Evolutionary conservation across 345 rosid genomes (phyloP).

Genomic region (Gossypium anomalum): DNA sequence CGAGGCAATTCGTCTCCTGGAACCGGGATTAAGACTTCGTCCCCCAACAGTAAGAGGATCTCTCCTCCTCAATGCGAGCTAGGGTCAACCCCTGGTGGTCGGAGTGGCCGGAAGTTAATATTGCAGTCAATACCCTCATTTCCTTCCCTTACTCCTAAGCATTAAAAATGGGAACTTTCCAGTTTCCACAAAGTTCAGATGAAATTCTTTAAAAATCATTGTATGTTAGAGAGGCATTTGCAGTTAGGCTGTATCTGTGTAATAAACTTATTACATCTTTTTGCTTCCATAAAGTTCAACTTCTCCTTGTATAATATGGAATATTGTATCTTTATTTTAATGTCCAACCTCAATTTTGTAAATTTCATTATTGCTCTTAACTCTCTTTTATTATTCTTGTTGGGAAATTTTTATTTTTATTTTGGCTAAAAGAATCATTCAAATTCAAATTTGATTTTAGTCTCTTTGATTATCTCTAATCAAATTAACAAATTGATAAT

Average conservation of each 20-base stretch:
- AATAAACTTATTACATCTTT: constrained; percentile 25
- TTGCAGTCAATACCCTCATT: constrained; percentile 88
- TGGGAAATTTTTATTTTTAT: no score
- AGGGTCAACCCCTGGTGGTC: constrained; percentile 53
- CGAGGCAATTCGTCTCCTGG: constrained; percentile 40
- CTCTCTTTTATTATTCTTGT: background rate
- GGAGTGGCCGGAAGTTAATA: constrained; percentile 85
- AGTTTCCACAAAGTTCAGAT: constrained; percentile 5
- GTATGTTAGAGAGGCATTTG: constrained; percentile 6
- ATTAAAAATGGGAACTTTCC: constrained; percentile 34
- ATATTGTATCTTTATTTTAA: constrained; percentile 10
- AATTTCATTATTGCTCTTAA: background rate
- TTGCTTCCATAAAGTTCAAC: constrained; percentile 24
- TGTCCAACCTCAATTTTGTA: constrained; percentile 1
- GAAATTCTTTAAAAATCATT: constrained; percentile 25
- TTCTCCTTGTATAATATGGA: constrained; percentile 19
- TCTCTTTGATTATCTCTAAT: no score
- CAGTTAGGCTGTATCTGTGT: constrained; percentile 17
- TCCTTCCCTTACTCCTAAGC: constrained; percentile 90
- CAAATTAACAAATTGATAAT: no score
- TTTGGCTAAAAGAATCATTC: no score
- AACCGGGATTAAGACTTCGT: constrained; percentile 39
- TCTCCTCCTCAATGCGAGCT: constrained; percentile 69
- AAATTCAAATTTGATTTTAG: no score
- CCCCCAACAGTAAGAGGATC: constrained; percentile 96